phyloP scores from a whole-genome alignment of 495 filamentous ascomycete species.

The Neurospora tetrasperma region DNA sequence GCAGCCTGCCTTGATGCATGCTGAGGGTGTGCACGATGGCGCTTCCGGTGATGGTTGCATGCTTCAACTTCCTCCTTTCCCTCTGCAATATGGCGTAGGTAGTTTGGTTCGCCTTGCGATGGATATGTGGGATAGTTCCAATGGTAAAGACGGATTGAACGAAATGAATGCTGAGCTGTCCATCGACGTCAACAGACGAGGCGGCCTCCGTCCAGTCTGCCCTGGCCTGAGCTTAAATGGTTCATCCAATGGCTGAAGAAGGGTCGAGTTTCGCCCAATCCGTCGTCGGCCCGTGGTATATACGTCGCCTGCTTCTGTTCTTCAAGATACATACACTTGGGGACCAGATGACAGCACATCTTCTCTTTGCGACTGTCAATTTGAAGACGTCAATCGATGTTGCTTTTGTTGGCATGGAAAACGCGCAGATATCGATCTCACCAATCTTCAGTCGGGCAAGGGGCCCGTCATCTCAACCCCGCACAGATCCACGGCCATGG shows the following conservation, averaged over 20 bases:
- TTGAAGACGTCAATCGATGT: too few relatives aligned
- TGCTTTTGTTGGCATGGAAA: not conserved
- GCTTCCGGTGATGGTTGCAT: not conserved
- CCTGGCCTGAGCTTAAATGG: not conserved
- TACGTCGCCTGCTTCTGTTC: too few relatives aligned
- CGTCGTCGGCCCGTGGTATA: not conserved
- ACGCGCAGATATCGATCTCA: not conserved
- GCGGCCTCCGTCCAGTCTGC: not conserved
- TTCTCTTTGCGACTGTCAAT: too few relatives aligned
- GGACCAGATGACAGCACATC: too few relatives aligned
- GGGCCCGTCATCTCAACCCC: not conserved
- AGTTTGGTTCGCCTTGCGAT: not conserved
- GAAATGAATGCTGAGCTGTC: not conserved
- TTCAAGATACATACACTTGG: too few relatives aligned
- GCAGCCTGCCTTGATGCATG: not conserved
- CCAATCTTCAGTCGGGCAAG: not conserved
- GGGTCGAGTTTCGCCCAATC: not conserved
- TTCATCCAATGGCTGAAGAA: not conserved
- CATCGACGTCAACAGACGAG: not conserved
- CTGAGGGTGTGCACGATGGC: not conserved
- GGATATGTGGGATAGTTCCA: not conserved
- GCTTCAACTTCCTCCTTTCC: not conserved
- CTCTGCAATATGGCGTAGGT: not conserved
- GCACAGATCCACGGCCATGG: not conserved
- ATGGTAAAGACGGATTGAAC: not conserved